Percentiles rank a stretch among this genome's conserved stretches.
These are phyloP conservation scores for Cetradonia linearis DNA, from an alignment of 495 filamentous ascomycete genomes.

Conservation along the genomic window DNA sequence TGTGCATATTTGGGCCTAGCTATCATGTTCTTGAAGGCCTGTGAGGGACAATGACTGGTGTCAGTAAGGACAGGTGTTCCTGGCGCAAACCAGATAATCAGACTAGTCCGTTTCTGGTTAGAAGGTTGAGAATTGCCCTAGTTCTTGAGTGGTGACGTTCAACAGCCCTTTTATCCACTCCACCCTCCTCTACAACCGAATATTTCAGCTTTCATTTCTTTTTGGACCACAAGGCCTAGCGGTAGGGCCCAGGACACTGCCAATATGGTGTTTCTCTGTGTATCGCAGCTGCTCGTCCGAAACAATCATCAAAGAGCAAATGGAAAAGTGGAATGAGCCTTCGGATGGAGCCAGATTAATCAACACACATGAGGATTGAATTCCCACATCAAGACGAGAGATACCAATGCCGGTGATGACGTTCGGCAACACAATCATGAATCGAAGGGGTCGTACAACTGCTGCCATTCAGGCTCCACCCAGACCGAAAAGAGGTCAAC, in stretches of 20 bases:
- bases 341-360: not conserved
- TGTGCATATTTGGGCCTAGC: not conserved
- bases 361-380: not conserved
- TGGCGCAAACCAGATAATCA: not conserved
- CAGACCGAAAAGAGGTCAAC: not conserved
- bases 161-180: not conserved
- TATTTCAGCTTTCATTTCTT: not conserved
- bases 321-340: not conserved
- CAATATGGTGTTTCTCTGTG: not conserved
- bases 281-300: not conserved
- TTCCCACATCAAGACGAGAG: not conserved
- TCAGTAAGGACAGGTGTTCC: too few relatives aligned
- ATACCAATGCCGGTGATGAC: not conserved
- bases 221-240: too few relatives aligned
- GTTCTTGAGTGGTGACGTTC: too few relatives aligned
- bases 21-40: not conserved
- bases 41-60: too few relatives aligned
- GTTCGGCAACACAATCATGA: not conserved
- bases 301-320: not conserved
- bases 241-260: too few relatives aligned
- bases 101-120: not conserved
- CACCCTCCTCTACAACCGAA: not conserved
- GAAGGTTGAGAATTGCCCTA: not conserved
- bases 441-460: not conserved
- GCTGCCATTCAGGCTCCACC: not conserved